These are phyloP conservation scores for Oemleria cerasiformis DNA, from an alignment of 306 rosid species.

Conservation along the genomic window DNA sequence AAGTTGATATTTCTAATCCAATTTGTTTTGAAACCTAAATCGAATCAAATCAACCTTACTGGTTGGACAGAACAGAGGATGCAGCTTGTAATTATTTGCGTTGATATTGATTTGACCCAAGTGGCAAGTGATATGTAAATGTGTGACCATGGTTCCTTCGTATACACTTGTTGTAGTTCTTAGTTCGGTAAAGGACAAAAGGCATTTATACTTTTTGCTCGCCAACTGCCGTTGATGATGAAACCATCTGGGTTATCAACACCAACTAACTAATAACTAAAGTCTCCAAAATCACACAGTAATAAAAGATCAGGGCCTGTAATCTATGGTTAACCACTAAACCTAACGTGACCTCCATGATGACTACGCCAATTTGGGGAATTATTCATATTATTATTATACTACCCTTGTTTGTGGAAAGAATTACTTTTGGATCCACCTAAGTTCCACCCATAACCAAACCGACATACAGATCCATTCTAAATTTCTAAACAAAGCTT, in stretches of 20 bases:
- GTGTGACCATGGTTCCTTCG: neutral
- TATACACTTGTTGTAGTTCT: neutral
- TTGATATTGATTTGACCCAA: constrained; percentile 3
- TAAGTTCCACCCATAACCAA: neutral
- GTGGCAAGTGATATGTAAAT: neutral
- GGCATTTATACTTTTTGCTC: neutral
- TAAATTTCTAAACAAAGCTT: neutral
- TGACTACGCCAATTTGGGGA: neutral
- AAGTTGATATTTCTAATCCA: no score
- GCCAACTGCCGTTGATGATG: constrained; percentile 3
- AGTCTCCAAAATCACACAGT: no score
- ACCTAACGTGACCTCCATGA: constrained; percentile 16
- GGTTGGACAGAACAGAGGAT: no score
- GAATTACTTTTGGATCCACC: neutral
- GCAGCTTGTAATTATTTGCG: no score
- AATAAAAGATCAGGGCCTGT: neutral
- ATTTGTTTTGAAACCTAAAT: no score
- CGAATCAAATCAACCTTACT: no score
- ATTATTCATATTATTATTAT: neutral
- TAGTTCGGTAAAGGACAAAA: neutral
- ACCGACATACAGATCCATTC: neutral
- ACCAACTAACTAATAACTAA: neutral
- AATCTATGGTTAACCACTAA: neutral
- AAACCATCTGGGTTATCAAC: constrained; percentile 1
- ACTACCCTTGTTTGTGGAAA: neutral